Percentiles rank a stretch among this genome's conserved stretches.
Evolutionary conservation across 257 asterid genomes (phyloP).

Genomic region (Linaria vulgaris): DNA sequence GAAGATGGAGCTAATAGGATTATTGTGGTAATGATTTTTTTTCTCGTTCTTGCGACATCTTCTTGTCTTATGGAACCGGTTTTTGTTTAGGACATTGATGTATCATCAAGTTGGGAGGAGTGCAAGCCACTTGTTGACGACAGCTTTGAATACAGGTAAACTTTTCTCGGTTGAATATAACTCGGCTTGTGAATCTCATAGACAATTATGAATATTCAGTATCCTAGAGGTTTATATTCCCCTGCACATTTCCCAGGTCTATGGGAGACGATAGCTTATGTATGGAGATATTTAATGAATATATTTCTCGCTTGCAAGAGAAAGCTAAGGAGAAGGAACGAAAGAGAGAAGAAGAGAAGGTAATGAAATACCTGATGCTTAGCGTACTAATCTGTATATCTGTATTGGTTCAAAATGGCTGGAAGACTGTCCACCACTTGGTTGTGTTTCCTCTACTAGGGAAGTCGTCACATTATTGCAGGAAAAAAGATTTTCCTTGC

Average conservation of each 20-base stretch:
- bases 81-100: constrained; percentile 65
- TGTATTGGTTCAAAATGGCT: constrained; percentile 14
- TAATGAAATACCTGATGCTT: constrained; percentile 27
- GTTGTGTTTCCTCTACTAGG: neutral
- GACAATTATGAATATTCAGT: constrained; percentile 19
- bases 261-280: constrained; percentile 79
- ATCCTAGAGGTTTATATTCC: constrained; percentile 12
- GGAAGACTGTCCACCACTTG: neutral
- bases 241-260: constrained; percentile 48
- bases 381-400: neutral
- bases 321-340: constrained; percentile 89
- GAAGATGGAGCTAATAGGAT: constrained; percentile 12
- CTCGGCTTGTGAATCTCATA: neutral
- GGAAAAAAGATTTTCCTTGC: neutral
- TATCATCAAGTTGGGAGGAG: constrained; percentile 84
- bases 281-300: constrained; percentile 75
- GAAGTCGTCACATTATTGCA: constrained; percentile 9
- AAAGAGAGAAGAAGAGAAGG: constrained; percentile 95
- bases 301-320: constrained; percentile 75
- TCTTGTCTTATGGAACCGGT: neutral
- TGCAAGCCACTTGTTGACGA: constrained; percentile 72
- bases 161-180: constrained; percentile 24
- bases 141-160: constrained; percentile 84
- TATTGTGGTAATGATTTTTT: neutral
- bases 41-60: neutral